Evolutionary conservation across 2,329 filamentous ascomycete species (phyloP).

Genomic region (Neopestalotiopsis sp.): DNA sequence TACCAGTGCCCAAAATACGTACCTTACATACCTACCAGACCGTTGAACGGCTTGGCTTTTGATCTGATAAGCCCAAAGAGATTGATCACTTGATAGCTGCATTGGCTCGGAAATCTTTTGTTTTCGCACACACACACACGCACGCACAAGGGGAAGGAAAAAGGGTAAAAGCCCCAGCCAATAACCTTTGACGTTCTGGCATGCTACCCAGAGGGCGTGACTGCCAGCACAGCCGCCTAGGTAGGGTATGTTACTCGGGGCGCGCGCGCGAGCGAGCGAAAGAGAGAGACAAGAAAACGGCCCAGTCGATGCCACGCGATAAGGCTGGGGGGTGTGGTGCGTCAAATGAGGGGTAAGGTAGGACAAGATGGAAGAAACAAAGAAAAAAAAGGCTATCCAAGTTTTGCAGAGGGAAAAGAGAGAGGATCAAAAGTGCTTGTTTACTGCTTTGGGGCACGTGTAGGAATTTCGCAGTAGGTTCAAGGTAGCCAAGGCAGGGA

Average conservation of each 20-base stretch:
- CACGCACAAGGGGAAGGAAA: neutral
- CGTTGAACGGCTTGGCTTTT: no score
- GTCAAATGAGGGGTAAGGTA: conserved; percentile 12
- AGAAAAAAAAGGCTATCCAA: neutral
- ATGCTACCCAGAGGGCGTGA: neutral
- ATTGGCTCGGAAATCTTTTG: neutral
- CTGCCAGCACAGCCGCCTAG: conserved; percentile 10
- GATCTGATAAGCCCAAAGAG: neutral
- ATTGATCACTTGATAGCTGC: neutral
- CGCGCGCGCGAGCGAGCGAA: no score
- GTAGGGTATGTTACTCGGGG: no score
- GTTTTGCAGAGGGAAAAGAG: neutral
- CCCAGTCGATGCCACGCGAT: conserved; percentile 14
- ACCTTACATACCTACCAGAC: no score
- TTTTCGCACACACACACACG: neutral
- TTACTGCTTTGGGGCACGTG: conserved; percentile 9
- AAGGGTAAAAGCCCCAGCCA: conserved; percentile 1
- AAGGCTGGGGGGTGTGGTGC: conserved; percentile 8
- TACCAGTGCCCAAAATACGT: no score
- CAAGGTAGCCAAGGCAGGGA: neutral
- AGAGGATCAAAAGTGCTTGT: conserved; percentile 1
- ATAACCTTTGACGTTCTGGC: neutral
- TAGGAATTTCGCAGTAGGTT: neutral
- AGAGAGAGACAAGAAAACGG: neutral
- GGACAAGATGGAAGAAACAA: neutral